phyloP scores from a whole-genome alignment of 768 basidiomycete species.

The Rhodotorula diobovata region DNA sequence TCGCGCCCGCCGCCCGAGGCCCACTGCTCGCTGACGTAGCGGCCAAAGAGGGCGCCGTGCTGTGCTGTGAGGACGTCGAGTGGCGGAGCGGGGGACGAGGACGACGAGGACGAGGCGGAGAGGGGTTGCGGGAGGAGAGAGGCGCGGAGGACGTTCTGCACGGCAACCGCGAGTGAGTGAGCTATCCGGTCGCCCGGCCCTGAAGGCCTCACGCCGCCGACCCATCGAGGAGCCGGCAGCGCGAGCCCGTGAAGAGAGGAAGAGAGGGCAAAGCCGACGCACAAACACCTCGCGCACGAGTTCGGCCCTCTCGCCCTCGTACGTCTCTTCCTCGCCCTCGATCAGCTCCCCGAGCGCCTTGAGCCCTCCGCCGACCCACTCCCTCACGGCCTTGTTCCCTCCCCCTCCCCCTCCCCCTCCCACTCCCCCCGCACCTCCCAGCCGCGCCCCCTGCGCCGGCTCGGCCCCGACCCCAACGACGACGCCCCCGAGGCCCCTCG shows the following conservation, averaged over 20 bases:
- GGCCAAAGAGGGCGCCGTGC: slow-evolving; percentile 32
- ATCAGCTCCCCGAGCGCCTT: slow-evolving; percentile 45
- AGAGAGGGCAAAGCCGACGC: slow-evolving; percentile 17
- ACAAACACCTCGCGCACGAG: slow-evolving; percentile 41
- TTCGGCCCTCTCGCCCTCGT: slow-evolving; percentile 32
- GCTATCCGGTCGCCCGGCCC: too few relatives aligned
- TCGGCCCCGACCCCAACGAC: slow-evolving; percentile 31
- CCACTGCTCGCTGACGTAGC: slow-evolving; percentile 13
- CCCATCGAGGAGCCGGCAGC: too few relatives aligned
- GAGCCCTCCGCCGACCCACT: slow-evolving; percentile 42
- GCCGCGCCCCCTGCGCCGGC: slow-evolving; percentile 39
- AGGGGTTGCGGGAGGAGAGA: slow-evolving; percentile 7
- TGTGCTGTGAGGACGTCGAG: background rate
- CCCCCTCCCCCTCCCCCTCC: slow-evolving; percentile 13
- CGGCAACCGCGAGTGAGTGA: too few relatives aligned
- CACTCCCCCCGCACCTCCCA: background rate
- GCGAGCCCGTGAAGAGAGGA: background rate
- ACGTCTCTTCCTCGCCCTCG: slow-evolving; percentile 36
- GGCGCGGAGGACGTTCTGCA: slow-evolving; percentile 22
- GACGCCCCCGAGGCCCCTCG: slow-evolving; percentile 61
- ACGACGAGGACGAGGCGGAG: background rate
- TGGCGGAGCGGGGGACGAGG: background rate
- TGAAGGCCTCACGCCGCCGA: too few relatives aligned
- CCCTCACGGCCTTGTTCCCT: slow-evolving; percentile 27
- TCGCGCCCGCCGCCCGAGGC: slow-evolving; percentile 15